phyloP scores from a whole-genome alignment of 345 rosid species.

The Eutrema yunnanense region DNA sequence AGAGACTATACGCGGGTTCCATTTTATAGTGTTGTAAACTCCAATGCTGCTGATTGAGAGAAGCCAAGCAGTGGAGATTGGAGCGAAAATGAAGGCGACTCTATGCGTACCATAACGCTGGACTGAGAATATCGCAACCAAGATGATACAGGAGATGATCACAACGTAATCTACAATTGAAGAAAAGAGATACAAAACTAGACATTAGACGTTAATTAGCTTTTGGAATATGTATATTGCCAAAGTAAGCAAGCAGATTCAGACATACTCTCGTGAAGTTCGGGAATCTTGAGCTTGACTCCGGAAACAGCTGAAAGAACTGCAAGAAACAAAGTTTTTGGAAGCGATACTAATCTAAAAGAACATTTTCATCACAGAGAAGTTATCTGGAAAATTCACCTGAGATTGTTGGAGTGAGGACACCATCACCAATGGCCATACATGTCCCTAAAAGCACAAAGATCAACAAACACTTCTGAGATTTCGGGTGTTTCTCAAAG shows the following conservation, averaged over 20 bases:
- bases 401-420: conserved; percentile 87
- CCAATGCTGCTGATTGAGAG: conserved; percentile 66
- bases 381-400: conserved; percentile 27
- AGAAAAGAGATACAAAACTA: background rate
- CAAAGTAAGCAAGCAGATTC: background rate
- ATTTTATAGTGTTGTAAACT: conserved; percentile 56
- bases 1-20: conserved; percentile 62
- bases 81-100: conserved; percentile 79
- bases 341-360: background rate
- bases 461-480: conserved; percentile 44
- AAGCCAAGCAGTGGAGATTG: conserved; percentile 73
- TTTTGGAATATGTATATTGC: background rate
- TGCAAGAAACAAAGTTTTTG: conserved; percentile 30
- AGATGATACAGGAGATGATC: conserved; percentile 54
- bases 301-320: conserved; percentile 87
- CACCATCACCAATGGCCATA: conserved; percentile 74
- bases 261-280: conserved; percentile 67
- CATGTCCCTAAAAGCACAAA: conserved; percentile 71
- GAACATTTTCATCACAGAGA: background rate
- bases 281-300: conserved; percentile 46
- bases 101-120: conserved; percentile 78
- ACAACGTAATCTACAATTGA: conserved; percentile 52
- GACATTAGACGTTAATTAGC: background rate
- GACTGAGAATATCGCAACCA: conserved; percentile 80
- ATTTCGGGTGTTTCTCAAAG: conserved; percentile 52